Conservation (phyloP, 495 filamentous ascomycete species). For the Aspergillus cristatus region DNA sequence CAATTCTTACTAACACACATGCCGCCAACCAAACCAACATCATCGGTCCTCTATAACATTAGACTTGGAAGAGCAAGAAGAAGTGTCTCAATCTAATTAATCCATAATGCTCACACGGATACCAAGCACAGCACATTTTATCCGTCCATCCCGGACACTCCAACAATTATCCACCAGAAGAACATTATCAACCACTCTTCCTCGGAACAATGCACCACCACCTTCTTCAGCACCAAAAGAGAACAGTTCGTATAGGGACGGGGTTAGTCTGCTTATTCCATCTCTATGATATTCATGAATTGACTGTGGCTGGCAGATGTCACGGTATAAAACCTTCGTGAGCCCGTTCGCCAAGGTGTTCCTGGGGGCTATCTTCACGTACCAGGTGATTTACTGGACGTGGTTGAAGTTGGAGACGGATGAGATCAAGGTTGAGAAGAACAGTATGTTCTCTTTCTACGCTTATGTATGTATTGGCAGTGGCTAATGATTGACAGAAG, state of each 20-base stretch:
- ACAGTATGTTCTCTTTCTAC: slow-evolving; percentile 32
- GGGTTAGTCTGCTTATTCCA: slow-evolving; percentile 7
- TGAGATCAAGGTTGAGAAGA: slow-evolving; percentile 56
- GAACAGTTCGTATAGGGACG: slow-evolving; percentile 14
- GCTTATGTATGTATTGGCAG: slow-evolving; percentile 26
- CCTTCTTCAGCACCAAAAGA: slow-evolving; percentile 3
- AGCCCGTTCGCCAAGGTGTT: slow-evolving; percentile 78
- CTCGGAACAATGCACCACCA: slow-evolving; percentile 5
- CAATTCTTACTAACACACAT: too few species aligned
- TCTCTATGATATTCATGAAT: not conserved
- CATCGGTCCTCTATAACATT: too few species aligned
- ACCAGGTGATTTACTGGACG: slow-evolving; percentile 73
- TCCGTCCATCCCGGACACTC: too few species aligned
- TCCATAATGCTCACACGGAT: not conserved
- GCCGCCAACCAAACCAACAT: too few species aligned
- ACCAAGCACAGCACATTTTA: too few species aligned
- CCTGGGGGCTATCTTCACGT: slow-evolving; percentile 77
- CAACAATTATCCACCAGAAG: not conserved
- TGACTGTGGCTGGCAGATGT: slow-evolving; percentile 33
- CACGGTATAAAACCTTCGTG: slow-evolving; percentile 71
- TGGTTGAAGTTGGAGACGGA: slow-evolving; percentile 84
- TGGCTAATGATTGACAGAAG: slow-evolving; percentile 17
- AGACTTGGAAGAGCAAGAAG: too few species aligned
- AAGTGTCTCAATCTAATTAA: too few species aligned
- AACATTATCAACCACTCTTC: slow-evolving; percentile 9